These are phyloP conservation scores for Syzygium jambos DNA, from an alignment of 345 rosid genomes.

Conservation along the genomic window DNA sequence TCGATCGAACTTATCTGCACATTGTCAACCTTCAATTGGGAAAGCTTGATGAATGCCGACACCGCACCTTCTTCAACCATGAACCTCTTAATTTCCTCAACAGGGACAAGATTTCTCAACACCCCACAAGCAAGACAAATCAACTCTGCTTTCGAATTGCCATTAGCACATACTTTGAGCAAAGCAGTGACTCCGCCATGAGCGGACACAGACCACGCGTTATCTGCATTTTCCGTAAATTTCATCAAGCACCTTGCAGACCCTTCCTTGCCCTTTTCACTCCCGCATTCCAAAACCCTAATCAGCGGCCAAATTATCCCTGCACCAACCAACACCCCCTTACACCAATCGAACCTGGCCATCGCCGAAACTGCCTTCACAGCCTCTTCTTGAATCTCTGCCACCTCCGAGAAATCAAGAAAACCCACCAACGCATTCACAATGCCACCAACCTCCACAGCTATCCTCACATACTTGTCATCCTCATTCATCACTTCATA, in stretches of 20 bases:
- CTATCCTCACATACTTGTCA: constrained; percentile 47
- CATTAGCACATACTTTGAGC: constrained; percentile 49
- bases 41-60: constrained; percentile 49
- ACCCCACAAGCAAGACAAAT: constrained; percentile 57
- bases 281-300: constrained; percentile 61
- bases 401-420: constrained; percentile 43
- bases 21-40: constrained; percentile 54
- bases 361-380: constrained; percentile 45
- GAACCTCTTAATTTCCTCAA: constrained; percentile 82
- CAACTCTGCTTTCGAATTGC: constrained; percentile 30
- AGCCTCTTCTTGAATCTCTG: constrained; percentile 50
- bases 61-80: constrained; percentile 75
- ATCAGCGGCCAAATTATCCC: constrained; percentile 66
- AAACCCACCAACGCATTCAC: constrained; percentile 41
- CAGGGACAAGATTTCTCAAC: constrained; percentile 64
- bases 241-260: constrained; percentile 55
- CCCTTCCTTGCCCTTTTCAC: constrained; percentile 37
- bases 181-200: constrained; percentile 90
- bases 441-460: constrained; percentile 43
- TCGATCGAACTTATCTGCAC: constrained; percentile 70
- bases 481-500: constrained; percentile 50
- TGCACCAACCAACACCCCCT: constrained; percentile 38
- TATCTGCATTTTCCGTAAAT: constrained; percentile 72
- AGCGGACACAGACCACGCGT: constrained; percentile 94
- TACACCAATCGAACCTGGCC: constrained; percentile 50